Evolutionary conservation across 345 rosid genomes (phyloP).

Genomic region (Salix suchowensis): DNA sequence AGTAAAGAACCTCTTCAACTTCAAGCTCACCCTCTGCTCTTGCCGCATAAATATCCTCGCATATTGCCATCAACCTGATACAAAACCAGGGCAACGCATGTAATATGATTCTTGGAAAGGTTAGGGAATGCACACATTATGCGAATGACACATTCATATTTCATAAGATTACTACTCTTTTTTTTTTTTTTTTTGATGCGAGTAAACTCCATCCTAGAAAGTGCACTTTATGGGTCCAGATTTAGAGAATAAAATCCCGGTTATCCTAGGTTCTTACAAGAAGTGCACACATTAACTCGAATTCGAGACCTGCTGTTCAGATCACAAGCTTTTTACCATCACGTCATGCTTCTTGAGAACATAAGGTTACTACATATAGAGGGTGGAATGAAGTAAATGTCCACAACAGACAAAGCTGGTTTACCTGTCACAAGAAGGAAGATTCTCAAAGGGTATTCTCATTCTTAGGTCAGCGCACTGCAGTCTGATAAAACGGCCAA

Average conservation of each 20-base stretch:
- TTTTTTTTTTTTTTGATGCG: too few relatives aligned
- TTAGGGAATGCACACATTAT: not conserved
- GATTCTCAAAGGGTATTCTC: constrained; percentile 51
- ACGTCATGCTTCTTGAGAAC: too few relatives aligned
- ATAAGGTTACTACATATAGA: not conserved
- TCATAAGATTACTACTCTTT: not conserved
- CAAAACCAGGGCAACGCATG: not conserved
- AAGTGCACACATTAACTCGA: too few relatives aligned
- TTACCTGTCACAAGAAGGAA: constrained; percentile 50
- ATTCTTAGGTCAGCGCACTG: constrained; percentile 46
- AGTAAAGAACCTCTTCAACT: constrained; percentile 47
- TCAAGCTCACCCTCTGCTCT: constrained; percentile 50
- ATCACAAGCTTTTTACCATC: too few relatives aligned
- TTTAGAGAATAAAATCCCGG: too few relatives aligned
- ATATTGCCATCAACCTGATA: constrained; percentile 42
- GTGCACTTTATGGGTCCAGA: fast-evolving
- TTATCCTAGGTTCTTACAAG: fast-evolving
- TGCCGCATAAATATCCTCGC: constrained; percentile 49
- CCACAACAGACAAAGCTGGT: not conserved
- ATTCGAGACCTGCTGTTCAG: too few relatives aligned
- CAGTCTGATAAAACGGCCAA: constrained; percentile 45
- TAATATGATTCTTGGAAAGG: not conserved
- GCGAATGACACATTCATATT: not conserved
- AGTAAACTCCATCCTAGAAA: too few relatives aligned
- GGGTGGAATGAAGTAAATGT: not conserved